A percentile compares a stretch with the other conserved stretches of the same genome.
These are phyloP conservation scores for Acer yangbiense DNA, from an alignment of 345 rosid genomes.

Conservation along the genomic window DNA sequence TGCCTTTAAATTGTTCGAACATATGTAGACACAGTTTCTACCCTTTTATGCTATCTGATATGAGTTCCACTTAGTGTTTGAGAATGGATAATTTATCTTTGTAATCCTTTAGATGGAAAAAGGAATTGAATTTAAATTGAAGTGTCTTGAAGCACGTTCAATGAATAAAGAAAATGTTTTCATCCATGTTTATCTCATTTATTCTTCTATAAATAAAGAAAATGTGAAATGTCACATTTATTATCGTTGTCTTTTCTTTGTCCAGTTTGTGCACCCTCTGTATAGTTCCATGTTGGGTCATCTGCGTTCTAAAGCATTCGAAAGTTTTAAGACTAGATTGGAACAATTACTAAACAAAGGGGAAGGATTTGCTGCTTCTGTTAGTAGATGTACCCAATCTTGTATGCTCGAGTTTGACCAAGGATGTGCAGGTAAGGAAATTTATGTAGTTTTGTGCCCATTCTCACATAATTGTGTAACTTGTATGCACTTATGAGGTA, in stretches of 20 bases:
- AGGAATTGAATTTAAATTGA: neutral
- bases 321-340: conserved; percentile 48
- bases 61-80: neutral
- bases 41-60: neutral
- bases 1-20: neutral
- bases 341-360: conserved; percentile 55
- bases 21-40: neutral
- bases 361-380: conserved; percentile 69
- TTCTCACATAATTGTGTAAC: neutral
- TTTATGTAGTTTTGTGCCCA: neutral
- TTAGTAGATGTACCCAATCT: conserved; percentile 38
- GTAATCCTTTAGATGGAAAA: neutral
- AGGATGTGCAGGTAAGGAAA: conserved; percentile 58
- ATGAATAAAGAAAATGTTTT: neutral
- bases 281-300: conserved; percentile 60
- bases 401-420: conserved; percentile 65
- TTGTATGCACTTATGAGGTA: neutral
- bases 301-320: conserved; percentile 53
- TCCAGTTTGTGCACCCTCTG: conserved; percentile 58
- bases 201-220: neutral
- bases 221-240: neutral
- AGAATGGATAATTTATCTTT: neutral
- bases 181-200: neutral
- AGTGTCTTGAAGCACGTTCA: neutral
- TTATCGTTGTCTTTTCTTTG: conserved; percentile 12